phyloP scores from a whole-genome alignment of 1,284 basidiomycete species.

The Malassezia psittaci region DNA sequence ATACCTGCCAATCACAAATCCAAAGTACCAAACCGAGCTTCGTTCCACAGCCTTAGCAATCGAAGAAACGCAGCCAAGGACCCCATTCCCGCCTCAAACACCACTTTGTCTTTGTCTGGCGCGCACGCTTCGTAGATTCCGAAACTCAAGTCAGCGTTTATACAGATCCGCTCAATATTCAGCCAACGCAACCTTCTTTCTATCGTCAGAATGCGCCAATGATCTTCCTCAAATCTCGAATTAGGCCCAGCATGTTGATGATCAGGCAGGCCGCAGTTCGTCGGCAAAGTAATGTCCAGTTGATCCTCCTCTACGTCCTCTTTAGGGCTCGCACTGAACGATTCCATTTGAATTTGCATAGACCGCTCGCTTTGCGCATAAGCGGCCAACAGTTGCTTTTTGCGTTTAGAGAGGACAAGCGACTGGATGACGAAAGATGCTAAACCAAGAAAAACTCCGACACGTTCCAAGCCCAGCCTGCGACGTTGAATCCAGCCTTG shows the following conservation, averaged over 20 bases:
- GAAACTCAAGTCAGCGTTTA: constrained; percentile 23
- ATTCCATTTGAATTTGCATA: constrained; percentile 12
- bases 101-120: constrained; percentile 25
- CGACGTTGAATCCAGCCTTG: constrained; percentile 20
- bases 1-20: constrained; percentile 2
- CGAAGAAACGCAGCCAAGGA: constrained; percentile 22
- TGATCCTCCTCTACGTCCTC: too few relatives aligned
- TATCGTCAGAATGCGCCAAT: too few relatives aligned
- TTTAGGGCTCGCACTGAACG: neutral
- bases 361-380: neutral
- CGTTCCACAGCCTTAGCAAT: constrained; percentile 18
- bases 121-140: constrained; percentile 23
- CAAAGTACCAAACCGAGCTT: constrained; percentile 9
- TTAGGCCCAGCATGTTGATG: too few relatives aligned
- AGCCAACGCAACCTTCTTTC: constrained; percentile 13
- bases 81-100: constrained; percentile 23
- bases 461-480: constrained; percentile 26
- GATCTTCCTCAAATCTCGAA: too few relatives aligned
- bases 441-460: constrained; percentile 28
- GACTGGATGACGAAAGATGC: constrained; percentile 20
- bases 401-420: neutral
- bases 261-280: too few relatives aligned
- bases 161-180: constrained; percentile 10
- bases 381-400: neutral
- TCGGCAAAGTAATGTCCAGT: too few relatives aligned